phyloP scores from a whole-genome alignment of 2,329 filamentous ascomycete genomes.

The Cadophora sp. region DNA sequence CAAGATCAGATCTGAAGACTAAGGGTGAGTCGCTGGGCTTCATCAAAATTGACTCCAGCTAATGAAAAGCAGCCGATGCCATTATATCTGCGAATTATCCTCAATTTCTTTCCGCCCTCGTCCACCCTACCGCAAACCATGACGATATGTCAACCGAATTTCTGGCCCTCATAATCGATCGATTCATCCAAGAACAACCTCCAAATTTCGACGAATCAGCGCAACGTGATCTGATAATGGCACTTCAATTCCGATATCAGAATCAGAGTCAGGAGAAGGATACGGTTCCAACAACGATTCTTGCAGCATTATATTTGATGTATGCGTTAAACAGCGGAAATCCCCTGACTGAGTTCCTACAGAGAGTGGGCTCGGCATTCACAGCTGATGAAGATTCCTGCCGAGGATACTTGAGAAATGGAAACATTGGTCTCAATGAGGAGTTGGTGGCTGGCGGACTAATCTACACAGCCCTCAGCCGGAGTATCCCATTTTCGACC shows the following conservation, averaged over 20 bases:
- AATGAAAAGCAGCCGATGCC: constrained; percentile 72
- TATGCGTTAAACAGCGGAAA: constrained; percentile 68
- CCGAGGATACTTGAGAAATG: constrained; percentile 58
- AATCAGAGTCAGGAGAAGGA: constrained; percentile 59
- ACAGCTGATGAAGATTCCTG: constrained; percentile 78
- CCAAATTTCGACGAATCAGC: constrained; percentile 82
- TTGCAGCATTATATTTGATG: constrained; percentile 73
- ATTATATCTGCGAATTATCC: constrained; percentile 82
- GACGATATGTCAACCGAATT: constrained; percentile 72
- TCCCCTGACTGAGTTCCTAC: constrained; percentile 70
- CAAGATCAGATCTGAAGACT: constrained; percentile 80
- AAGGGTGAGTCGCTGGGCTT: constrained; percentile 69
- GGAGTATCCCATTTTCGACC: constrained; percentile 59
- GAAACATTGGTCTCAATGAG: constrained; percentile 69
- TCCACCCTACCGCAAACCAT: constrained; percentile 67
- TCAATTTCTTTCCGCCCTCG: constrained; percentile 79
- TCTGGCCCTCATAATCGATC: constrained; percentile 81
- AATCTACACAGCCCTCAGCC: constrained; percentile 68
- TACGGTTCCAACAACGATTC: constrained; percentile 71
- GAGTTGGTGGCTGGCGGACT: constrained; percentile 84
- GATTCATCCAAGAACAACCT: constrained; percentile 85
- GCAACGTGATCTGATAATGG: constrained; percentile 70
- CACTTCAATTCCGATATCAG: constrained; percentile 67
- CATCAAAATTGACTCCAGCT: constrained; percentile 18
- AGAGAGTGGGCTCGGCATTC: constrained; percentile 75